Evolutionary conservation across 345 rosid genomes (phyloP).

Genomic region (Citrus maxima): DNA sequence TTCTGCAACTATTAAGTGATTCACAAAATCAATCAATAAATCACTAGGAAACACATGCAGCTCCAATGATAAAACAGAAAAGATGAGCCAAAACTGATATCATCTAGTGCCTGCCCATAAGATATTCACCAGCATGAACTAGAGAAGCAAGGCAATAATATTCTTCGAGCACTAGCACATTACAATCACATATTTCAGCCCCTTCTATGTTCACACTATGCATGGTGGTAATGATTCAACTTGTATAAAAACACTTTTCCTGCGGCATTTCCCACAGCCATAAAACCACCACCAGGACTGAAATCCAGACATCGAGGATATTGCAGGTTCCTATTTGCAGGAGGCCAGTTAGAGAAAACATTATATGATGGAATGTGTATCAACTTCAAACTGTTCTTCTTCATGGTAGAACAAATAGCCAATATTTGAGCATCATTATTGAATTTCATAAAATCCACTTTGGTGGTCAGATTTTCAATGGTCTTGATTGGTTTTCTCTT

Average conservation of each 20-base stretch:
- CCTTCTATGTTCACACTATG: slow-evolving; percentile 26
- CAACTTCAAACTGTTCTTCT: slow-evolving; percentile 70
- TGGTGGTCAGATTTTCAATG: slow-evolving; percentile 77
- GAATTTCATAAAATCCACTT: slow-evolving; percentile 75
- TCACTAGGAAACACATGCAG: background rate
- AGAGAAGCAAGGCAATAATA: background rate
- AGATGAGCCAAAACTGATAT: background rate
- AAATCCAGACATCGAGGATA: slow-evolving; percentile 86
- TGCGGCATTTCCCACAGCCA: slow-evolving; percentile 85
- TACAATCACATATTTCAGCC: background rate
- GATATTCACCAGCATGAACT: background rate
- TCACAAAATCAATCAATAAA: background rate
- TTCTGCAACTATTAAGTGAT: background rate
- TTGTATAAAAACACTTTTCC: slow-evolving; percentile 82
- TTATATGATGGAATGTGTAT: slow-evolving; percentile 32
- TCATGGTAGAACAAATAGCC: slow-evolving; percentile 73
- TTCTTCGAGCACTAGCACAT: background rate
- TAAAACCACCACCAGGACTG: slow-evolving; percentile 91
- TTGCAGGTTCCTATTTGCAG: slow-evolving; percentile 45
- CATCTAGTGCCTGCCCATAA: background rate
- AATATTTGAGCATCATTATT: slow-evolving; percentile 78
- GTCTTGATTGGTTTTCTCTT: slow-evolving; percentile 74
- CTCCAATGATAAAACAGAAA: background rate
- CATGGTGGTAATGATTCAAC: slow-evolving; percentile 78
- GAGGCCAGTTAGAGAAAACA: slow-evolving; percentile 82